A percentile compares a stretch with the other conserved stretches of the same genome.
Conservation (phyloP, 352 stramenopile species). For the Plasmopara viticola region DNA sequence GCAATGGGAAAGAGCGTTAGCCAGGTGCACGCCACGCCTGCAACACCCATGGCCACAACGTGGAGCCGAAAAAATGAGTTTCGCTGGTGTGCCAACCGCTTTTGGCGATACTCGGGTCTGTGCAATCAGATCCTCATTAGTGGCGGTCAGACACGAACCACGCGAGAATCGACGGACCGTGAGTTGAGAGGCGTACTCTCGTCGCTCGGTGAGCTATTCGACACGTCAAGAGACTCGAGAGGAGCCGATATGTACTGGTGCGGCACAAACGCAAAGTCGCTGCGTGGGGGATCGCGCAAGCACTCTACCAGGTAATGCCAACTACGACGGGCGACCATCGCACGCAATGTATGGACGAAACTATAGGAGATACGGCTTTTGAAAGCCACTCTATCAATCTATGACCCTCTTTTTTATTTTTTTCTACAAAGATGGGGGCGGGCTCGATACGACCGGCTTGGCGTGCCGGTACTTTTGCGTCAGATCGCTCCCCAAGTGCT, state of each 20-base stretch:
- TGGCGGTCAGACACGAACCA: no score
- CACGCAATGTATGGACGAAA: background rate
- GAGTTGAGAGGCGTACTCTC: constrained; percentile 70
- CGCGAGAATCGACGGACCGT: constrained; percentile 7
- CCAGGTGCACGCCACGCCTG: constrained; percentile 47
- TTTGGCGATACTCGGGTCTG: constrained; percentile 26
- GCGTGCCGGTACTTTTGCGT: constrained; percentile 56
- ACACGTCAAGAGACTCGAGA: constrained; percentile 26
- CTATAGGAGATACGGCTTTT: no score
- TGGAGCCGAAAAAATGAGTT: constrained; percentile 64
- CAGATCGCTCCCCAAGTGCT: constrained; percentile 68
- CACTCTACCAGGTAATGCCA: constrained; percentile 65
- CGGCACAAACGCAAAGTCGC: constrained; percentile 77
- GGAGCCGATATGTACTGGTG: constrained; percentile 68
- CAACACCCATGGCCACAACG: constrained; percentile 38
- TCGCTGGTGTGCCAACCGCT: constrained; percentile 22
- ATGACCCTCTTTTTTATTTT: background rate
- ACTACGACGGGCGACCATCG: constrained; percentile 15
- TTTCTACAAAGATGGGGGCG: background rate
- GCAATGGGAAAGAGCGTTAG: constrained; percentile 65
- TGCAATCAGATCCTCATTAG: background rate
- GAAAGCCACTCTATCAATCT: no score
- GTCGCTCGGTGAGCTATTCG: constrained; percentile 35
- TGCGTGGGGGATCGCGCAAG: constrained; percentile 58
- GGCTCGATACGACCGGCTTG: constrained; percentile 1